A percentile compares a stretch with the other conserved stretches of the same genome.
phyloP scores from a whole-genome alignment of 148 eudicot genomes.

The Persicaria tinctoria region DNA sequence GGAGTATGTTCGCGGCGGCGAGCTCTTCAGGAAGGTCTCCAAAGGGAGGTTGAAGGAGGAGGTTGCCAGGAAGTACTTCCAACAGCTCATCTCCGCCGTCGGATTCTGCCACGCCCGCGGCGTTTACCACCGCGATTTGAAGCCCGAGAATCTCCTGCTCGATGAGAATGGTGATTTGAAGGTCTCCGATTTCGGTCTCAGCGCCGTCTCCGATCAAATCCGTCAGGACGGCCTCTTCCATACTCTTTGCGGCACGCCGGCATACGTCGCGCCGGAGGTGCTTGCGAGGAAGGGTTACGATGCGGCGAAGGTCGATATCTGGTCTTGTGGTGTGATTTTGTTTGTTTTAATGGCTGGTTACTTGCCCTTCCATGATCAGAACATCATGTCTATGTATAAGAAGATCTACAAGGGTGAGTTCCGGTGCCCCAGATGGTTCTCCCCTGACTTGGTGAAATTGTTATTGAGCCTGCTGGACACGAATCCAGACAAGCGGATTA shows the following conservation, averaged over 20 bases:
- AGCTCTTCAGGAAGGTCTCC: constrained; percentile 44
- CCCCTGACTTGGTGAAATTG: constrained; percentile 38
- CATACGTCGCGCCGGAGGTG: constrained; percentile 59
- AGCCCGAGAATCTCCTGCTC: constrained; percentile 44
- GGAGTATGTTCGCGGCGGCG: constrained; percentile 53
- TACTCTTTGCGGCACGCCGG: constrained; percentile 62
- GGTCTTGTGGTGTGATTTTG: constrained; percentile 54
- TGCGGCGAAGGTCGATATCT: constrained; percentile 45
- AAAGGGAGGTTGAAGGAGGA: constrained; percentile 48
- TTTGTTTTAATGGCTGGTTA: constrained; percentile 60
- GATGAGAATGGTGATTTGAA: constrained; percentile 52
- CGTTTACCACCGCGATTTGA: constrained; percentile 48
- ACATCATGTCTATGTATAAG: constrained; percentile 47
- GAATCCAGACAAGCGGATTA: constrained; percentile 45
- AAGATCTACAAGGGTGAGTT: constrained; percentile 54
- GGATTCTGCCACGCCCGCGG: constrained; percentile 56
- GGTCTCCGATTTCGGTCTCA: constrained; percentile 56
- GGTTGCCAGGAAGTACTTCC: constrained; percentile 47
- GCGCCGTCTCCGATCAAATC: constrained; percentile 43
- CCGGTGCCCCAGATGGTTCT: constrained; percentile 52
- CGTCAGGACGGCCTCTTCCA: constrained; percentile 50
- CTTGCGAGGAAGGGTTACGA: constrained; percentile 45
- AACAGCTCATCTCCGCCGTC: constrained; percentile 47
- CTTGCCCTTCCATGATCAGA: constrained; percentile 51
- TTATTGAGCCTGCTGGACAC: constrained; percentile 35